Evolutionary conservation across 2,329 filamentous ascomycete genomes (phyloP), one percentile per base, ranked within the genome.

Genomic region (Arthrobotrys sphaeroides): DNA sequence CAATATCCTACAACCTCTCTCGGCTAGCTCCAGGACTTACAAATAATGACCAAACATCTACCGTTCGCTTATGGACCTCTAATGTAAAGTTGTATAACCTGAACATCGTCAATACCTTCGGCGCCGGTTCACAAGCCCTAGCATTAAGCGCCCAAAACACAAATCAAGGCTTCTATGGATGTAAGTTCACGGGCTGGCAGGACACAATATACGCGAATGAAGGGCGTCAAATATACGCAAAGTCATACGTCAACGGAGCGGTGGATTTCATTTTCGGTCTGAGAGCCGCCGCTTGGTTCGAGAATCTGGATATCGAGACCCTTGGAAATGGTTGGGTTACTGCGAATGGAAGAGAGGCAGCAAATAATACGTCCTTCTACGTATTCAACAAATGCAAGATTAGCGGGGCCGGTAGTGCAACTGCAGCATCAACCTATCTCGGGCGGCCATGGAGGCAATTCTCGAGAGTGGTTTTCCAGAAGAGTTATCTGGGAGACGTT

Each of bases 21-120:
- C 86, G 87, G 61, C 83, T 84, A 18, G 81, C 84, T 68, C 83
- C 83, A 0, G 77, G 61, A 13, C 31, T 73, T 4, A 61, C 84
- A 36, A 85, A 81, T 78, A 87, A 90, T 77, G 88, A 90, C 77
- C 80, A 81, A 70, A 89, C 83, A 0, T 80, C 79, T 1, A 87
- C 86, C 0, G 80, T 86, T 20, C 83, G 85, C 9, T 84, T 84
- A 12, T 82, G 81, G 78, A 84, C 86, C 0, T 79, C 81, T 3
- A 84, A 87, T 77, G 84, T 90, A 72, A 86, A 86, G 78, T 82
- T 90, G 16, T 90, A 90, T 83, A 90, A 90, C 77, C 83, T 90
- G 80, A 88, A 89, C 80, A 82, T 88, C 2, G 84, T 83, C 60
- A 88, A 87, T 68, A 82, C 49, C 9, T 73, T 73, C n/a, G 68